Evolutionary conservation across 2,329 filamentous ascomycete genomes (phyloP).

Genomic region (Whalleya microplaca): DNA sequence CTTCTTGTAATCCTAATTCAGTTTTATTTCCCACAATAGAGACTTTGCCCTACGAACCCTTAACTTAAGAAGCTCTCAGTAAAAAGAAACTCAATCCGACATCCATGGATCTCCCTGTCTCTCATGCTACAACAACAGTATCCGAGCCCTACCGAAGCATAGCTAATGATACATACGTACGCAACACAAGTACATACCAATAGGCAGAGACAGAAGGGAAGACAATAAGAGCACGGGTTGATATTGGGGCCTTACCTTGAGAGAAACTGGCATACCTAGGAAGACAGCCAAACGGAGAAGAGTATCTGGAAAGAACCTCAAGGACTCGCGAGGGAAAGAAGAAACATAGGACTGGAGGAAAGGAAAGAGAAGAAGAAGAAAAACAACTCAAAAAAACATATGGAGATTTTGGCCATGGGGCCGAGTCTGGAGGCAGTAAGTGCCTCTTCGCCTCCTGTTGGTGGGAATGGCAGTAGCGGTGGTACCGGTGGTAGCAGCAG

Average conservation of each 20-base stretch:
- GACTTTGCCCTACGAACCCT: neutral
- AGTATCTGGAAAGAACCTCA: conserved; percentile 14
- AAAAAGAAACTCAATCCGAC: neutral
- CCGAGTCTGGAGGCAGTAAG: conserved; percentile 15
- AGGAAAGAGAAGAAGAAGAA: neutral
- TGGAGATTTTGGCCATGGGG: conserved; percentile 12
- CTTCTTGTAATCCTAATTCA: conserved; percentile 8
- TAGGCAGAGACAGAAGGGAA: too few relatives aligned
- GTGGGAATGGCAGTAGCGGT: neutral
- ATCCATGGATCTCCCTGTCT: conserved; percentile 20
- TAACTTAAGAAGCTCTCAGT: conserved; percentile 8
- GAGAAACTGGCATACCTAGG: neutral
- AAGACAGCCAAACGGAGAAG: neutral
- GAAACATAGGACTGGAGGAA: neutral
- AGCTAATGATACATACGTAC: conserved; percentile 18
- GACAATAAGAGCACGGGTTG: neutral
- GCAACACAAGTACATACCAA: neutral
- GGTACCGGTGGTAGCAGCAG: conserved; percentile 2
- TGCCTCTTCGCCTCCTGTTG: conserved; percentile 10
- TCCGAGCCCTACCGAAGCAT: conserved; percentile 19
- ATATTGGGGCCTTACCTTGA: neutral
- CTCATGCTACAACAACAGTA: conserved; percentile 13
- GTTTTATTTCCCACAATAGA: conserved; percentile 4
- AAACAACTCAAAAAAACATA: neutral
- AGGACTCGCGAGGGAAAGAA: too few relatives aligned